Base-by-base conservation (phyloP, 805 yeast genomes). In the Diddensiella santjacobensis region DNA sequence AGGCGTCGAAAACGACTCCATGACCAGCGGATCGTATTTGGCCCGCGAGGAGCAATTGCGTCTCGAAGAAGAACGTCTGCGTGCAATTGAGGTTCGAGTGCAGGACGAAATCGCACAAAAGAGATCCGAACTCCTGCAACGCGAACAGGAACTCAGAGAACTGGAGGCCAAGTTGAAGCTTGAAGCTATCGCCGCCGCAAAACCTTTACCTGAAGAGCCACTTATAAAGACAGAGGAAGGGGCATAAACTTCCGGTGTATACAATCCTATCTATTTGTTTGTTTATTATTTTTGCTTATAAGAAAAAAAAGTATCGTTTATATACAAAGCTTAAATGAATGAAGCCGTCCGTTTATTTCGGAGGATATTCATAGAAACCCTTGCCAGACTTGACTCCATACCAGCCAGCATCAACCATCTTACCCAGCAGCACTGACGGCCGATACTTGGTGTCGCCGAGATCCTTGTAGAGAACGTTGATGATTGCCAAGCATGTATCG, bases 41-140 rank as follows among this genome's bases (percentile, higher is more conserved):
- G 79, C 80, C 35, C 86, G 91, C 67, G 97, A 89, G 66, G 96
- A 87, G 68, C 95, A 87, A 69, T 85, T 88, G 60, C 81, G 86
- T 60, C 71, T 83, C 45, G 96, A 89, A 68, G 96, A 89, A 69
- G 96, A 87, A 68, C 79, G 95, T 69, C 75, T 89, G 62, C 82
- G 77, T 61, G 85, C 87, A 39, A 87, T 86, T 64, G 96, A 89
- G 69, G 88, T 83, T 67, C 75, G 93, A 58, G 95, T 89, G 22
- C 96, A 89, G 69, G 86, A 83, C 62, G 96, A 88, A 66, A 74
- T 89, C 64, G 72, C 84, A 62, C 74, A 76, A 64, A 87, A 89
- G 72, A 77, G 93, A 58, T 81, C 83, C 61, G 96, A 89, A 67
- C 77, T 89, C 52, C 74, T 85, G 63, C 85, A 82, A 56, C 79